Percentiles rank a stretch among this genome's conserved stretches.
Evolutionary conservation across 2,329 filamentous ascomycete species (phyloP).

Genomic region (Ophiocordyceps unilateralis): DNA sequence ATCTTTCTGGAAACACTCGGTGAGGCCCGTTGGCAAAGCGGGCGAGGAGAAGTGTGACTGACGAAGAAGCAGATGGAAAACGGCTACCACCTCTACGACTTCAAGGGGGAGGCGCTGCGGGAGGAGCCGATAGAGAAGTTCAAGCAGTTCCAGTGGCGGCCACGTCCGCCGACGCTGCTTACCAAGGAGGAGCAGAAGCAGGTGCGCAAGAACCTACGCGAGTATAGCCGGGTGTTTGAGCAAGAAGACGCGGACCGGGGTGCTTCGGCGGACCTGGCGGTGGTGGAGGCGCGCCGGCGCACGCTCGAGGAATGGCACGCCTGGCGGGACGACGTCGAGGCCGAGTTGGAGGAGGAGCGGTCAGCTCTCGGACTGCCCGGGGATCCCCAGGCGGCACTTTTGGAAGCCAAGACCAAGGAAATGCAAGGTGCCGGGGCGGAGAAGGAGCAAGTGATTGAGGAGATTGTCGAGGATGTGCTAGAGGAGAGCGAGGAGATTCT

Average conservation of each 20-base stretch:
- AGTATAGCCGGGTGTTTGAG: conserved; percentile 90
- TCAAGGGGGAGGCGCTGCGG: conserved; percentile 73
- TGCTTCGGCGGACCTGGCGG: conserved; percentile 82
- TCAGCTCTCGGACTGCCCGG: conserved; percentile 47
- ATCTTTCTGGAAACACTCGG: conserved; percentile 86
- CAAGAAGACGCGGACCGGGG: conserved; percentile 89
- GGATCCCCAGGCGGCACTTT: conserved; percentile 44
- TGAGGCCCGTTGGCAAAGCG: conserved; percentile 28
- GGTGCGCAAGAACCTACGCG: conserved; percentile 93
- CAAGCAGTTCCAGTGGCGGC: conserved; percentile 94
- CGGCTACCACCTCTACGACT: conserved; percentile 95
- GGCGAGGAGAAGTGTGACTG: neutral
- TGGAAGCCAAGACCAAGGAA: conserved; percentile 35
- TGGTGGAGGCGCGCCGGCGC: conserved; percentile 72
- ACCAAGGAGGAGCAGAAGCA: conserved; percentile 94
- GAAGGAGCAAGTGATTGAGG: conserved; percentile 69
- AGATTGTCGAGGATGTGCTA: conserved; percentile 68
- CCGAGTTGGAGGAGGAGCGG: conserved; percentile 56
- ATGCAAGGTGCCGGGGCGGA: conserved; percentile 38
- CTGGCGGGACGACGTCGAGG: conserved; percentile 62
- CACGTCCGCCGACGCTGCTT: conserved; percentile 77
- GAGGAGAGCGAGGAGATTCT: conserved; percentile 73
- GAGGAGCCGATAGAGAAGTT: conserved; percentile 93
- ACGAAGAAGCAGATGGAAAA: conserved; percentile 69
- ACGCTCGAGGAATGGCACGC: conserved; percentile 77